Evolutionary conservation across 1,139 yeast genomes (phyloP).

Genomic region (Kluyveromyces sp.): DNA sequence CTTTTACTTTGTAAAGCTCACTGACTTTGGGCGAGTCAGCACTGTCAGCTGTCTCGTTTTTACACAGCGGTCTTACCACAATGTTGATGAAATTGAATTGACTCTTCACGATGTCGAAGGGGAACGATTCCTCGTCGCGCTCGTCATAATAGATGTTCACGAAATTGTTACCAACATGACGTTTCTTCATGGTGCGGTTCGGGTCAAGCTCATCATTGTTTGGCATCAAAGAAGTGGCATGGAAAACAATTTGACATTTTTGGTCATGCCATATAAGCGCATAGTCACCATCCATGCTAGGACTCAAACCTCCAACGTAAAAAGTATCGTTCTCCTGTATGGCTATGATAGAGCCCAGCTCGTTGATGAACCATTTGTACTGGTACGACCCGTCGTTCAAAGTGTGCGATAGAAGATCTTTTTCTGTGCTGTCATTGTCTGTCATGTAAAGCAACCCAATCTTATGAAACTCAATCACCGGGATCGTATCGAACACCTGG

Average conservation of each 20-base stretch:
- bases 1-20: constrained; percentile 51
- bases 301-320: constrained; percentile 78
- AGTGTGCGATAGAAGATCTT: constrained; percentile 56
- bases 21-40: constrained; percentile 5
- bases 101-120: constrained; percentile 63
- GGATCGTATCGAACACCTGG: constrained; percentile 62
- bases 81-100: constrained; percentile 80
- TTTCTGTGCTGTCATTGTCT: constrained; percentile 55
- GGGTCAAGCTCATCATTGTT: constrained; percentile 38
- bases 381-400: constrained; percentile 48
- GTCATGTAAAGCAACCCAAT: constrained; percentile 73
- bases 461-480: constrained; percentile 73
- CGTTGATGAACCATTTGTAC: constrained; percentile 52
- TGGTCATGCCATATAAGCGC: constrained; percentile 72
- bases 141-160: constrained; percentile 79
- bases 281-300: constrained; percentile 62
- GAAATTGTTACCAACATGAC: constrained; percentile 82
- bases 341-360: constrained; percentile 52
- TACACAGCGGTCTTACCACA: constrained; percentile 60
- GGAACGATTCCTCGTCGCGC: constrained; percentile 50
- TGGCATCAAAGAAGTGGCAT: constrained; percentile 78
- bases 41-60: constrained; percentile 1
- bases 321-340: constrained; percentile 49
- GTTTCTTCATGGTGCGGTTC: constrained; percentile 52
- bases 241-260: constrained; percentile 66